Base-by-base conservation (phyloP, 352 stramenopile genomes). In the Pythium phragmitis region DNA sequence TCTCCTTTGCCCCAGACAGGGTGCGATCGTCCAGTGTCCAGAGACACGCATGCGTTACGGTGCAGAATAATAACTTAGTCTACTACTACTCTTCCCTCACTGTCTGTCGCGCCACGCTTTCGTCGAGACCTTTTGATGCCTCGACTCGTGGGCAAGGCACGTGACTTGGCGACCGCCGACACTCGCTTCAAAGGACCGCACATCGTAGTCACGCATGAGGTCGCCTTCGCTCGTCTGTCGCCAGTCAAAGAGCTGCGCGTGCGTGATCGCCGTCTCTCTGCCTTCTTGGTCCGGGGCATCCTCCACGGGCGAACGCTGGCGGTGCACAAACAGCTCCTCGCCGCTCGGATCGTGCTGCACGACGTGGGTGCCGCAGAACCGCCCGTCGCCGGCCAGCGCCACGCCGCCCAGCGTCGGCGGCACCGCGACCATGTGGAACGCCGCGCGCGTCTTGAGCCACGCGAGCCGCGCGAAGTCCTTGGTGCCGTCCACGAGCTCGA, bases 391-490 rank as follows among this genome's bases (percentile, higher is more conserved):
- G 0, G 55, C 1, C 26, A 60, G 12, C 1, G 14, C 17, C 0
- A 30, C 26, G 26, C 65, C 65, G 8, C 48, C 66, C 0, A 71
- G 43, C 6, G 34, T 41, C 7, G 70, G 62, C 4, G 70, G 70
- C 8, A 47, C 23, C 9, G 13, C 26, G 14, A 72, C 47, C 60
- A 73, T 57, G 56, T 73, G 50, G 43, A 70, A 76, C 26, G 69
- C 8, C 33, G 49, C 33, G 21, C 47, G 50, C 13, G 49, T 60
- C 23, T 60, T 58, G n/a, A 70, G 50, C 65, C 69, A 76, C 34
- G 69, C 65, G 45, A 76, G 46, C 19, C 60, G 69, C 13, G 72
- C 66, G 23, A 69, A 59, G 51, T 76, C 69, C 46, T 71, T 76
- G 41, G 48, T 59, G 14, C 47, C 43, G 12, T 56, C 41, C 1